phyloP scores from a whole-genome alignment of 139 green algal species.

The Pleodorina starrii region DNA sequence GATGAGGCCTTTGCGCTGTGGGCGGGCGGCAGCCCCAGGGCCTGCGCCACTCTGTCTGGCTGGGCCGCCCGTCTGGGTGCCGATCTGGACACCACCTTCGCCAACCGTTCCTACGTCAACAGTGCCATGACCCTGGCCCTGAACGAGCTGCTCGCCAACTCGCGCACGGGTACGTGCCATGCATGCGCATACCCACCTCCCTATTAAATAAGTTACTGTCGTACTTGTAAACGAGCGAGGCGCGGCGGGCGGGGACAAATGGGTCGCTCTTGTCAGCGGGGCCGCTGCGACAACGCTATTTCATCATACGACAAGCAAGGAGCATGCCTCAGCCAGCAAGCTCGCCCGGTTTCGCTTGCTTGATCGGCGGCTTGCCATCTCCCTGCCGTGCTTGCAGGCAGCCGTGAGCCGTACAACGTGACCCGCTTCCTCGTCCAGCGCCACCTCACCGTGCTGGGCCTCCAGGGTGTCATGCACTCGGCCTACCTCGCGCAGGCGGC shows the following conservation, averaged over 20 bases:
- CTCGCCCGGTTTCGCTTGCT: no score
- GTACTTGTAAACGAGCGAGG: no score
- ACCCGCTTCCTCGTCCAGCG: background rate
- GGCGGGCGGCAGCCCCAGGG: background rate
- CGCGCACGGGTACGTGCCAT: background rate
- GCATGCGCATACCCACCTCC: no score
- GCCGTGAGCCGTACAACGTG: background rate
- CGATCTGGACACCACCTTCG: background rate
- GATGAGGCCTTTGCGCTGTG: slow-evolving; percentile 37
- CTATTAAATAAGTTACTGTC: no score
- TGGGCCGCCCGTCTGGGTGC: background rate
- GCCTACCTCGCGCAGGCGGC: background rate
- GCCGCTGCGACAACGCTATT: no score
- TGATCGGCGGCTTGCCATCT: no score
- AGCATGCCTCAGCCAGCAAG: no score
- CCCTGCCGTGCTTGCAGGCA: no score
- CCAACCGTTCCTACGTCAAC: background rate
- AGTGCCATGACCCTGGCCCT: background rate
- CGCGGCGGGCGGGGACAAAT: no score
- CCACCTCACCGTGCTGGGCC: background rate
- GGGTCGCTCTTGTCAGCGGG: no score
- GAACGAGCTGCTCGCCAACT: slow-evolving; percentile 25
- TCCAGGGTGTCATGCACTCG: slow-evolving; percentile 13
- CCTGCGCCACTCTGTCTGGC: background rate
- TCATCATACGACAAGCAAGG: no score